These are phyloP conservation scores for Meyerozyma guilliermondii DNA, from an alignment of 1,139 yeast species.

Conservation along the genomic window DNA sequence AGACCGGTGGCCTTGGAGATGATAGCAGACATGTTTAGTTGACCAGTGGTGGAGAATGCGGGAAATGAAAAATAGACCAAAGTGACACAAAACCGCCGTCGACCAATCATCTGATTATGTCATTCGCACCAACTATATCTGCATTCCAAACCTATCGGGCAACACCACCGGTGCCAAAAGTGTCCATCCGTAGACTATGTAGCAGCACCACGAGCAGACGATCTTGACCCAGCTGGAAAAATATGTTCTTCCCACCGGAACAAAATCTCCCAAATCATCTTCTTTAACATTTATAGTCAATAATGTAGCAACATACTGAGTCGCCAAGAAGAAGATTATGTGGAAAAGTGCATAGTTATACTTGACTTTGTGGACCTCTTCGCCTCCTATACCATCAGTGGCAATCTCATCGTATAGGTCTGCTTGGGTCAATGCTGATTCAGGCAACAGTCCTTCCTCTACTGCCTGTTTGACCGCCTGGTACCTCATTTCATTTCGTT, in stretches of 20 bases:
- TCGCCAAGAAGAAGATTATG: slow-evolving; percentile 85
- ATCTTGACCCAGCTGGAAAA: slow-evolving; percentile 95
- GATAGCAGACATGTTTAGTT: slow-evolving; percentile 40
- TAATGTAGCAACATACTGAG: slow-evolving; percentile 94
- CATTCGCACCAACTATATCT: slow-evolving; percentile 11
- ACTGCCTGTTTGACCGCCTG: slow-evolving; percentile 93
- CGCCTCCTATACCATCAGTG: slow-evolving; percentile 42
- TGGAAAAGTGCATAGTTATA: slow-evolving; percentile 90
- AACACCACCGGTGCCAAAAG: slow-evolving; percentile 81
- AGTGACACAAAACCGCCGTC: slow-evolving; percentile 2
- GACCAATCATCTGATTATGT: slow-evolving; percentile 1
- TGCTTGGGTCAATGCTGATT: slow-evolving; percentile 74
- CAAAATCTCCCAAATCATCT: slow-evolving; percentile 82
- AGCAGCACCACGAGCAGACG: slow-evolving; percentile 89
- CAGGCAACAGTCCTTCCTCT: slow-evolving; percentile 91
- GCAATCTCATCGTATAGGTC: slow-evolving; percentile 54
- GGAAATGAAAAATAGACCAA: slow-evolving; percentile 2
- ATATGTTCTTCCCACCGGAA: slow-evolving; percentile 96
- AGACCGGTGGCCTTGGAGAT: slow-evolving; percentile 44
- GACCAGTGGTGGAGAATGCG: not conserved
- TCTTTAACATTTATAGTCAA: slow-evolving; percentile 86
- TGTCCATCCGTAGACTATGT: slow-evolving; percentile 82
- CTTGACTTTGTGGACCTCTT: slow-evolving; percentile 63
- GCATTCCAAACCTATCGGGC: slow-evolving; percentile 76
- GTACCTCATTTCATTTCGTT: slow-evolving; percentile 71